Percentiles rank a stretch among this genome's conserved stretches.
Conservation (phyloP, 805 yeast genomes). For the Wickerhamiella hasegawae region DNA sequence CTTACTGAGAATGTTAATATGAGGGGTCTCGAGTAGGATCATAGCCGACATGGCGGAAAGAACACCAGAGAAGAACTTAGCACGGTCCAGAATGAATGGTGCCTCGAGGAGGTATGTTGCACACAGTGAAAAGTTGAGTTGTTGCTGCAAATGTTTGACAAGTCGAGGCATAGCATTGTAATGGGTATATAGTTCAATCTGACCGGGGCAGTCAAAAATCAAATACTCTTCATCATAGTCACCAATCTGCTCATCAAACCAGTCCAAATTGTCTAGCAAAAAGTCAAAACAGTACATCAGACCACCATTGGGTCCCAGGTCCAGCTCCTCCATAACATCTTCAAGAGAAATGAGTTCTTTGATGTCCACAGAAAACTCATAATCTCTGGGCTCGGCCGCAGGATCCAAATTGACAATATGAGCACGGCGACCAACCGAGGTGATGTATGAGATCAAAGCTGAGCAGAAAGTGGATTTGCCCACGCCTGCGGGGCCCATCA, state of each 20-base stretch:
- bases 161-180: slow-evolving; percentile 84
- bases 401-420: slow-evolving; percentile 93
- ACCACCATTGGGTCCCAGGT: slow-evolving; percentile 91
- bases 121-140: slow-evolving; percentile 72
- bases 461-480: slow-evolving; percentile 92
- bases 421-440: slow-evolving; percentile 78
- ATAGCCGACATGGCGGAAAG: slow-evolving; percentile 96
- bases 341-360: slow-evolving; percentile 78
- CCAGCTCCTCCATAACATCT: slow-evolving; percentile 91
- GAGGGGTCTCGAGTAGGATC: slow-evolving; percentile 91
- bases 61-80: slow-evolving; percentile 92
- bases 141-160: slow-evolving; percentile 67
- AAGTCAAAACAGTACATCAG: slow-evolving; percentile 84
- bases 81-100: slow-evolving; percentile 76
- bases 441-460: slow-evolving; percentile 73
- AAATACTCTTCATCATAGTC: slow-evolving; percentile 87
- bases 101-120: slow-evolving; percentile 89
- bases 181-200: slow-evolving; percentile 76
- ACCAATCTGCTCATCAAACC: slow-evolving; percentile 96
- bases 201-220: slow-evolving; percentile 75
- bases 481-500: slow-evolving; percentile 95
- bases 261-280: slow-evolving; percentile 73
- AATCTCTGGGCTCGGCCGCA: slow-evolving; percentile 88
- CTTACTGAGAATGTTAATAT: slow-evolving; percentile 76
- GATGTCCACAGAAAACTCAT: slow-evolving; percentile 82